These are phyloP conservation scores for Backusella circina DNA, from an alignment of 192 early-diverging fungal species.

Conservation along the genomic window DNA sequence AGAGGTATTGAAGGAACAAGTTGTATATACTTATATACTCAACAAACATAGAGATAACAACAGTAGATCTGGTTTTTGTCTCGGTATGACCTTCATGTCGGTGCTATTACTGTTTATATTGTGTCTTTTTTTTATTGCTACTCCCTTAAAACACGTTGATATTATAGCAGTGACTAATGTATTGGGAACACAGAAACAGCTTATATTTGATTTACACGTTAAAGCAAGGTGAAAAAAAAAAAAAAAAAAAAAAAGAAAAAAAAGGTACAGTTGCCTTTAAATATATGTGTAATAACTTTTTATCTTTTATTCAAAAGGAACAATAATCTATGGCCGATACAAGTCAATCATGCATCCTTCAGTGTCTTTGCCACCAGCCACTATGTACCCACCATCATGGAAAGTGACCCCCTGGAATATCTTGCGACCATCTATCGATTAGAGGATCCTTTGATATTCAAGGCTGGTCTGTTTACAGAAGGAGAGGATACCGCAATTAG, in stretches of 20 bases:
- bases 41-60: background rate
- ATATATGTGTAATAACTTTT: background rate
- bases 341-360: background rate
- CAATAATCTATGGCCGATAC: background rate
- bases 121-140: background rate
- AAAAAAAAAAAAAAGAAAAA: background rate
- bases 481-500: background rate
- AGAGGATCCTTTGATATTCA: background rate
- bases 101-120: background rate
- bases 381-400: background rate
- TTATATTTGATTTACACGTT: slow-evolving; percentile 8
- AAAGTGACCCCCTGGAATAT: background rate
- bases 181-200: slow-evolving; percentile 9
- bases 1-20: background rate
- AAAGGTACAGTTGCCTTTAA: background rate
- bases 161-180: background rate
- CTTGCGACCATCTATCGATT: background rate
- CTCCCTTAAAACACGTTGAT: background rate
- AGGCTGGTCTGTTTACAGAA: background rate
- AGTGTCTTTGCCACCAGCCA: slow-evolving; percentile 11
- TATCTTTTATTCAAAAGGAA: slow-evolving; percentile 1
- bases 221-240: background rate
- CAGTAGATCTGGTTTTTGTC: background rate
- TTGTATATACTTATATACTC: background rate
- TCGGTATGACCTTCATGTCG: background rate